Conservation (phyloP, 129 eudicot species). For the Helichrysum umbraculigerum region DNA sequence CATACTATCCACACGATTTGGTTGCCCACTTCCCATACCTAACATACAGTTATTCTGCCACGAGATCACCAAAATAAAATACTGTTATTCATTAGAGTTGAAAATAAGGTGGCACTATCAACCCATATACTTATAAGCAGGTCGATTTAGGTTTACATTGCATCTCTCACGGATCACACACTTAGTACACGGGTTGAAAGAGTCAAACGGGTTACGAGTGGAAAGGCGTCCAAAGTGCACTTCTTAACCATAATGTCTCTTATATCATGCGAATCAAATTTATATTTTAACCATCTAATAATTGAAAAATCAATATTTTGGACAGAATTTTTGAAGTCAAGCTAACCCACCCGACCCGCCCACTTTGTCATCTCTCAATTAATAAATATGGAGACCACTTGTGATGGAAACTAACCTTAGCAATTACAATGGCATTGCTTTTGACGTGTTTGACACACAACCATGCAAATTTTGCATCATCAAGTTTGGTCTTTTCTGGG, state of each 20-base stretch:
- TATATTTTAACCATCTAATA: too few species aligned
- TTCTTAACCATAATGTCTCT: too few species aligned
- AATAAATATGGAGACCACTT: background rate
- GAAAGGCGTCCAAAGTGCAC: too few species aligned
- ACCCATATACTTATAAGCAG: background rate
- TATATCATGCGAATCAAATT: too few species aligned
- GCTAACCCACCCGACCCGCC: background rate
- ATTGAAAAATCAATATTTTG: background rate
- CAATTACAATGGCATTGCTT: constrained; percentile 93
- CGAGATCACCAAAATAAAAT: background rate
- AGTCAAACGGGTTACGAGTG: too few species aligned
- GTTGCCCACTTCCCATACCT: constrained; percentile 99
- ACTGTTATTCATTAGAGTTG: background rate
- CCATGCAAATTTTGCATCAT: constrained; percentile 90
- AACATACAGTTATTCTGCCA: constrained; percentile 84
- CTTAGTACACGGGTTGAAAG: too few species aligned
- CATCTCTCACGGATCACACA: too few species aligned
- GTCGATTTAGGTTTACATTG: background rate
- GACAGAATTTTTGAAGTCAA: too few species aligned
- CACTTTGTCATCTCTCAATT: background rate
- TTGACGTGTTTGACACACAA: constrained; percentile 95
- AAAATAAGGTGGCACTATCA: too few species aligned
- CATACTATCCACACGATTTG: constrained; percentile 93
- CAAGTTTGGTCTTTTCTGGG: constrained; percentile 66
- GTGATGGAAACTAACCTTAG: constrained; percentile 53